Conservation (phyloP, 2,329 filamentous ascomycete genomes). For the Bipolaris cookei region DNA sequence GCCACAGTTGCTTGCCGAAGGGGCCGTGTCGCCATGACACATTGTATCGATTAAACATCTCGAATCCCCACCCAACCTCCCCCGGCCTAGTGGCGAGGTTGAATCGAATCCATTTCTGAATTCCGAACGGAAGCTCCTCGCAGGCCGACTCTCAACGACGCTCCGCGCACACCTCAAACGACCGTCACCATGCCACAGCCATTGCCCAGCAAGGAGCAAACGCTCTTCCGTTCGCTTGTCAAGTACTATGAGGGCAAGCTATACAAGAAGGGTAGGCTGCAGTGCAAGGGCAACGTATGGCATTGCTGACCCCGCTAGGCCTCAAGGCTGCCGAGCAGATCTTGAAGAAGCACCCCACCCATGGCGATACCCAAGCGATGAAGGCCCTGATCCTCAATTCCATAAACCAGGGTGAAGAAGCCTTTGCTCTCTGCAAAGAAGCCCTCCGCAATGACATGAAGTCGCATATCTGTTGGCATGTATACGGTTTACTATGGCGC, state of each 20-base stretch:
- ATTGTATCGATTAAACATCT: slow-evolving; percentile 13
- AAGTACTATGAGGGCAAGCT: slow-evolving; percentile 98
- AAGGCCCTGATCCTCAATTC: slow-evolving; percentile 96
- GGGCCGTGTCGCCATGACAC: slow-evolving; percentile 18
- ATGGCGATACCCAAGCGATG: slow-evolving; percentile 99
- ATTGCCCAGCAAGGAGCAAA: slow-evolving; percentile 84
- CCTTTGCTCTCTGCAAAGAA: slow-evolving; percentile 89
- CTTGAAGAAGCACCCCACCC: slow-evolving; percentile 89
- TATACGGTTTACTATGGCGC: slow-evolving; percentile 92
- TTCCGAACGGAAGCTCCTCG: slow-evolving; percentile 22
- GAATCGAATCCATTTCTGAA: slow-evolving; percentile 5
- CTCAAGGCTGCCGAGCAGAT: slow-evolving; percentile 97
- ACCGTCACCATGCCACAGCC: slow-evolving; percentile 69
- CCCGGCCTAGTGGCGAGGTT: slow-evolving; percentile 4
- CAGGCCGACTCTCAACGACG: slow-evolving; percentile 17
- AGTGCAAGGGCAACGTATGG: slow-evolving; percentile 10
- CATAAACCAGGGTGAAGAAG: slow-evolving; percentile 90
- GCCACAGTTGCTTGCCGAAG: slow-evolving; percentile 10
- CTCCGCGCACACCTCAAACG: slow-evolving; percentile 12
- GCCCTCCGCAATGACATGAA: slow-evolving; percentile 97
- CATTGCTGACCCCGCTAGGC: slow-evolving; percentile 58
- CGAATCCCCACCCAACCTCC: background rate
- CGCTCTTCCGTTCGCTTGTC: slow-evolving; percentile 93
- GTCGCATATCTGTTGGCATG: slow-evolving; percentile 99
- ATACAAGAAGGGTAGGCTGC: slow-evolving; percentile 77